Evolutionary conservation across 1,284 basidiomycete genomes (phyloP).

Genomic region (Gymnopus androsaceus): DNA sequence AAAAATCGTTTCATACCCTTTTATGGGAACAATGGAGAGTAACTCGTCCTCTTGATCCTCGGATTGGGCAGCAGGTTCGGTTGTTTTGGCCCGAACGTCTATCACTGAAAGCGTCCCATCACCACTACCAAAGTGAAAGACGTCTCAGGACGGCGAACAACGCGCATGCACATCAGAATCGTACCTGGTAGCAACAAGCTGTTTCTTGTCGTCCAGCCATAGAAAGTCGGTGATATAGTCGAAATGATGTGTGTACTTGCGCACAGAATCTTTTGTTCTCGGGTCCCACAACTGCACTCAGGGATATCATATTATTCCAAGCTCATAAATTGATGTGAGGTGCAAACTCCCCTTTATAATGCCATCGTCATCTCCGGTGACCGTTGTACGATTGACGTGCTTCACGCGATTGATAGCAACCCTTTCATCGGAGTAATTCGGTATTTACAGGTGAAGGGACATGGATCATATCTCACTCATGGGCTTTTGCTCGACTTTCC

Average conservation of each 20-base stretch:
- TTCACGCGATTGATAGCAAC: constrained; percentile 85
- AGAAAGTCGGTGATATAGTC: constrained; percentile 96
- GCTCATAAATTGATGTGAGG: constrained; percentile 6
- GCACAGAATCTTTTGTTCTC: constrained; percentile 62
- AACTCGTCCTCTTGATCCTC: constrained; percentile 97
- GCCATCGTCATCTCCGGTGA: constrained; percentile 92
- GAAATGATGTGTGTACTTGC: constrained; percentile 85
- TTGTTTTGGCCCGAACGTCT: constrained; percentile 80
- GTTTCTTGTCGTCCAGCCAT: constrained; percentile 83
- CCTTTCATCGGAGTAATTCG: constrained; percentile 51
- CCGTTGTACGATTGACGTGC: constrained; percentile 69
- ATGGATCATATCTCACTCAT: constrained; percentile 65
- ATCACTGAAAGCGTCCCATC: constrained; percentile 91
- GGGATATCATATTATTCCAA: constrained; percentile 11
- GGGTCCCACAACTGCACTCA: constrained; percentile 83
- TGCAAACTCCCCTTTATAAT: constrained; percentile 74
- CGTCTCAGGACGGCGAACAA: constrained; percentile 1
- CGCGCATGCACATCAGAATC: constrained; percentile 21
- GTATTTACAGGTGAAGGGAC: constrained; percentile 19
- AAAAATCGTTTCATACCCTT: constrained; percentile 51
- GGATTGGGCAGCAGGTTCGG: constrained; percentile 74
- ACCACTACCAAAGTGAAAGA: constrained; percentile 54
- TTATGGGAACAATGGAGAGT: constrained; percentile 82
- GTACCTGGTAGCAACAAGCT: constrained; percentile 84
- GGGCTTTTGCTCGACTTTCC: constrained; percentile 65